Evolutionary conservation across 2,329 filamentous ascomycete genomes (phyloP).

Genomic region (Aureobasidium uvarum): DNA sequence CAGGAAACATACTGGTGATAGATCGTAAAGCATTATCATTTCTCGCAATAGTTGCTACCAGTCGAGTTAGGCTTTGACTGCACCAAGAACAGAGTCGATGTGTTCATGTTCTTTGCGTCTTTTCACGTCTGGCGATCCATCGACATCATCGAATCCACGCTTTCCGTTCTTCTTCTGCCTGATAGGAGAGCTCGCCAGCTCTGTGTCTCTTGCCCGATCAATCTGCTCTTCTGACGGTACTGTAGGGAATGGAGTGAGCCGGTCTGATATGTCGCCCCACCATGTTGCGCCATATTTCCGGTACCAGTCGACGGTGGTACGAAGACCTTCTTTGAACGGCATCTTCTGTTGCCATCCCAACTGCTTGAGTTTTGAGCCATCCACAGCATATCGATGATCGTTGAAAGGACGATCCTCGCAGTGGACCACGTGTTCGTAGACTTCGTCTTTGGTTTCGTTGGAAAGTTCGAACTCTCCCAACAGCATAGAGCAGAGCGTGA

Average conservation of each 20-base stretch:
- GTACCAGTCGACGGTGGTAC: conserved; percentile 69
- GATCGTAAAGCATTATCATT: background rate
- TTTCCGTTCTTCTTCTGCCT: background rate
- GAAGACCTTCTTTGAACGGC: conserved; percentile 62
- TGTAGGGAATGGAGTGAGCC: conserved; percentile 62
- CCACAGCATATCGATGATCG: conserved; percentile 69
- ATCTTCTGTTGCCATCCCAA: conserved; percentile 70
- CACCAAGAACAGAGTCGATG: conserved; percentile 9
- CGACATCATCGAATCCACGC: background rate
- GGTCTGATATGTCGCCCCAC: conserved; percentile 70
- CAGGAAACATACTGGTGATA: background rate
- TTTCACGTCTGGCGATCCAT: conserved; percentile 3
- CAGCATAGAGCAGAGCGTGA: conserved; percentile 64
- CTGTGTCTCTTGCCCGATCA: conserved; percentile 5
- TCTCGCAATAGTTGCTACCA: no score
- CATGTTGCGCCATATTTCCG: conserved; percentile 59
- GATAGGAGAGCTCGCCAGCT: background rate
- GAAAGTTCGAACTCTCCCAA: conserved; percentile 61
- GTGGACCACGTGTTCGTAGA: conserved; percentile 67
- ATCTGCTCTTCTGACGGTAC: background rate
- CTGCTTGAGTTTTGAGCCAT: conserved; percentile 64
- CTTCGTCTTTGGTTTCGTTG: conserved; percentile 51
- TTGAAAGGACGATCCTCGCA: conserved; percentile 77
- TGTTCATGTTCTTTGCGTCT: background rate
- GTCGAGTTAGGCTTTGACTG: background rate